A percentile compares a stretch with the other conserved stretches of the same genome.
Evolutionary conservation across 116 monocot species (phyloP).

Genomic region (Trichopus zeylanicus): DNA sequence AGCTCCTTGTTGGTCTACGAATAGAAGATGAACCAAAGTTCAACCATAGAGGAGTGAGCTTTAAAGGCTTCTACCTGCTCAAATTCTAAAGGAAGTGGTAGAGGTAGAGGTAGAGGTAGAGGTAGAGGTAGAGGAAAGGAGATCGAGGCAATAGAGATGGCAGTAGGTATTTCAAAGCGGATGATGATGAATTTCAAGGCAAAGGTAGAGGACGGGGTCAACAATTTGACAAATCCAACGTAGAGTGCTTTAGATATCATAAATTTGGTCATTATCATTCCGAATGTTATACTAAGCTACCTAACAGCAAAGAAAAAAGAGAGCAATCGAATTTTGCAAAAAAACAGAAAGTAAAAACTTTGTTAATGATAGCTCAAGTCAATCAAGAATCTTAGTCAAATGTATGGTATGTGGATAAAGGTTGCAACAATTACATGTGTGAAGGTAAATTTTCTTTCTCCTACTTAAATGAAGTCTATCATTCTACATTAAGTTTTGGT

Average conservation of each 20-base stretch:
- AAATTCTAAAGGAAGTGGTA: background rate
- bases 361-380: background rate
- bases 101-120: constrained; percentile 6
- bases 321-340: constrained; percentile 8
- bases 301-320: constrained; percentile 8
- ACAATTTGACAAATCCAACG: background rate
- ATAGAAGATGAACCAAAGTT: constrained; percentile 12
- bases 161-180: background rate
- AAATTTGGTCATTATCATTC: constrained; percentile 12
- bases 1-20: constrained; percentile 22
- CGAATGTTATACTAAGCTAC: constrained; percentile 21
- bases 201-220: constrained; percentile 10
- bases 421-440: constrained; percentile 11
- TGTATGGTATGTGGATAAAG: constrained; percentile 6
- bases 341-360: constrained; percentile 1
- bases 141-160: background rate
- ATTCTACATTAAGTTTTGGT: constrained; percentile 4
- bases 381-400: background rate
- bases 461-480: constrained; percentile 4
- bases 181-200: constrained; percentile 4
- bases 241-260: constrained; percentile 12
- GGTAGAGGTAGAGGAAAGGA: background rate
- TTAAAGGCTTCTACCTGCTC: constrained; percentile 13
- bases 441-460: constrained; percentile 4
- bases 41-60: constrained; percentile 9